Base-by-base conservation (phyloP, 73 alveolate genomes). In the Paramecium sexaurelia region DNA sequence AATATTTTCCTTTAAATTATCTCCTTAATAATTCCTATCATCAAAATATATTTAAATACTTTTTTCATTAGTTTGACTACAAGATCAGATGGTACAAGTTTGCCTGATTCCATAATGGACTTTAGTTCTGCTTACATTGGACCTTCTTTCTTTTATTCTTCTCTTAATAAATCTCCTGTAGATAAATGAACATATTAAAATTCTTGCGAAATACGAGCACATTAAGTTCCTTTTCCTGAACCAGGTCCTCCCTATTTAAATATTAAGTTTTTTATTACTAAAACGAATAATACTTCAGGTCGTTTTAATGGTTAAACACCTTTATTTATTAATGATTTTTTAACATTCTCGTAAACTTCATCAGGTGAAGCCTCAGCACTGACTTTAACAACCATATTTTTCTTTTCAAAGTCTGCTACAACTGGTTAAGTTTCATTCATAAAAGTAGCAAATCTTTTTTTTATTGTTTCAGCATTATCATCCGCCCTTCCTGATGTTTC, bases 401-500 rank as follows among this genome's bases (percentile, higher is more conserved):
- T 83, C 83, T 86, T 85, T 43, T 91, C 94, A 82, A 96, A 98
- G 56, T 92, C 91, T 40, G 94, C 95, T 41, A 98, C 94, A 75
- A 98, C 95, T 13, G 99, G 99, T 95, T 95, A 85, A 27, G 99
- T 97, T 82, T 97, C 98, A 26, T 93, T 92, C 19, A 91, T 95
- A 97, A 95, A 98, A 37, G 98, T 97, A 39, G 92, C 87, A 89
- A 98, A 97, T 95, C 99, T 97, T 95, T 98, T 98, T 88, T 85
- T 94, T 78, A 98, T 95, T 55, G 99, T 94, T 94, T 97, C 99
- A 75, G 94, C 97, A 92, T 98, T 98, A 92, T 98, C 99, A 95
- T 98, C 99, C 17, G 94, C 96, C 93, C 99, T 94, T 11, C 99
- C 99, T 11, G 98, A 92, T 35, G 98, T 93, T 92, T 97, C 97